Conservation (phyloP, 805 yeast genomes). For the Ascoidea asiatica region DNA sequence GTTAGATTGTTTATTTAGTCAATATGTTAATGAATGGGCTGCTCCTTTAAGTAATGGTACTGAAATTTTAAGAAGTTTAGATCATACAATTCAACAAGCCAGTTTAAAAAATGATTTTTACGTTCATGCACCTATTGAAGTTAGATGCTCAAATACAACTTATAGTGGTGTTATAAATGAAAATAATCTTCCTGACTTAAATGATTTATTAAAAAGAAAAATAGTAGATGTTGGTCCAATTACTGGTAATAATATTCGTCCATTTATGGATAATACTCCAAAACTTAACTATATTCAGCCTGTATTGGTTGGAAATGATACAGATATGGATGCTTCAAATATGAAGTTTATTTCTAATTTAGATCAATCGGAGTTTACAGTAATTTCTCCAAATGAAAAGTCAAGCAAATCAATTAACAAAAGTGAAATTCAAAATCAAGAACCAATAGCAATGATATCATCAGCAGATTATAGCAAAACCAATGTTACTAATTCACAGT, state of each 20-base stretch:
- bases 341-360: too few relatives aligned
- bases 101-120: constrained; percentile 47
- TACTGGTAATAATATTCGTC: constrained; percentile 72
- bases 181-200: constrained; percentile 9
- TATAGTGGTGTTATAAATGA: constrained; percentile 23
- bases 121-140: constrained; percentile 93
- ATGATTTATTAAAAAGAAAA: constrained; percentile 17
- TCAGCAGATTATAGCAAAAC: constrained; percentile 28
- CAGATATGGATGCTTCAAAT: too few relatives aligned
- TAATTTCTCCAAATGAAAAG: background rate
- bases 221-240: constrained; percentile 50
- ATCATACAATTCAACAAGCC: constrained; percentile 48
- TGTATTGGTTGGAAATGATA: background rate
- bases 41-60: constrained; percentile 74
- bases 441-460: background rate
- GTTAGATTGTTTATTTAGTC: constrained; percentile 92
- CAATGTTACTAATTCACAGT: constrained; percentile 52
- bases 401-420: background rate
- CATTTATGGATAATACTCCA: constrained; percentile 75
- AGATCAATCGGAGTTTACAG: background rate
- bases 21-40: constrained; percentile 96
- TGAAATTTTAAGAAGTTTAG: constrained; percentile 51
- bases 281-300: constrained; percentile 32
- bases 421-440: constrained; percentile 3
- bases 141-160: constrained; percentile 83